Evolutionary conservation across 148 eudicot species (phyloP), one percentile per base, ranked within the genome.

Genomic region (Rhododendron molle): DNA sequence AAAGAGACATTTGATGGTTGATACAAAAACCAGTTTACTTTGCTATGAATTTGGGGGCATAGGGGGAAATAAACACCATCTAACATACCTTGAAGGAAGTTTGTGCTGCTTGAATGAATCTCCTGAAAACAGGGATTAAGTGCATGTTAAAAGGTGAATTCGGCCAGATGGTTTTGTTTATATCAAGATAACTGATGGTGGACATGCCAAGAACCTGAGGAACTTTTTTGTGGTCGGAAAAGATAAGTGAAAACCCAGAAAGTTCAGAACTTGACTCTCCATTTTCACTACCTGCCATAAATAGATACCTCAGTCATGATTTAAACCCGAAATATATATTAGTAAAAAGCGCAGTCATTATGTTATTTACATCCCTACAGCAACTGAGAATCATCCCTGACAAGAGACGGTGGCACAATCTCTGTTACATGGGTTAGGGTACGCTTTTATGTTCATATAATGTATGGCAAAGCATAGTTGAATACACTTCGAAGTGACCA

Each of bases 211-310:
- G 52, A 81, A 95, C 98, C 98, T 96, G 80, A 96, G 91, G 87
- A 96, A 96, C 81, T 94, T 94, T 89, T 96, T 94, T 38, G 91
- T 89, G 83, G 98, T 96, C 21, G 98, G 98, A 89, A 89, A 91
- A 86, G 98, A 91, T 18, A 96, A 88, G 83, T 92, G 94, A 91
- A 94, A 96, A 84, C 92, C 89, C 86, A 94, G 58, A 67, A 90
- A 85, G 78, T 96, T 93, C 87, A 96, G 86, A 81, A 94, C 89
- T 82, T 89, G 85, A 83, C 94, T 89, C 88, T 96, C 98, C 98
- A 94, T 96, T 86, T 89, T 89, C 90, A 96, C 77, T 20, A 96
- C 98, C 98, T 96, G 89, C 28, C 7, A 58, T 58, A 58, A 58
- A 90, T 77, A 56, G 36, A 85, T 71, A 82, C 79, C 65, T 81